A percentile compares a stretch with the other conserved stretches of the same genome.
These are phyloP conservation scores for Aspergillus ochraceus DNA, from an alignment of 2,329 filamentous ascomycete genomes.

Conservation along the genomic window DNA sequence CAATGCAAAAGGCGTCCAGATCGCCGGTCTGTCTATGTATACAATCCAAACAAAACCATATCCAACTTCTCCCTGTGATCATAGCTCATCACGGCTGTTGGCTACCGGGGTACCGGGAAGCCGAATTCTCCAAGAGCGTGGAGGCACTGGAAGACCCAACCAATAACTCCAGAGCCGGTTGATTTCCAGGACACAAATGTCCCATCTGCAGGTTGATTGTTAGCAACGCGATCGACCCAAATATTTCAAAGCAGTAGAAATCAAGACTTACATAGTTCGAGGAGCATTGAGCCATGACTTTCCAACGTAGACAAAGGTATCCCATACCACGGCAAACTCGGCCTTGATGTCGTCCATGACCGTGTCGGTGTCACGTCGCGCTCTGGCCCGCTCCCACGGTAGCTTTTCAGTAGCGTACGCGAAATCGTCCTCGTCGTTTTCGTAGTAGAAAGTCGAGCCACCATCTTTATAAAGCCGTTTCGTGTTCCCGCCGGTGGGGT, in stretches of 20 bases:
- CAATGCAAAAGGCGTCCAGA: neutral
- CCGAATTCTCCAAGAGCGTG: conserved; percentile 56
- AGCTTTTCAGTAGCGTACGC: conserved; percentile 28
- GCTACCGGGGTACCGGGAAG: conserved; percentile 34
- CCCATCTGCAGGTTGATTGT: conserved; percentile 38
- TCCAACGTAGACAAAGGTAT: conserved; percentile 66
- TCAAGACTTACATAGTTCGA: conserved; percentile 62
- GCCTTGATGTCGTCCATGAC: conserved; percentile 59
- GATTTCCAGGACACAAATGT: conserved; percentile 56
- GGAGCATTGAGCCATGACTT: conserved; percentile 71
- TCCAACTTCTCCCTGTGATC: conserved; percentile 5
- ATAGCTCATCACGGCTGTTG: conserved; percentile 43
- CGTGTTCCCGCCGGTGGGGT: conserved; percentile 11
- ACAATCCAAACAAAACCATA: conserved; percentile 1
- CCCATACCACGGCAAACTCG: conserved; percentile 65
- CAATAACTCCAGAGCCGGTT: conserved; percentile 61
- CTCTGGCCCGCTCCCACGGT: conserved; percentile 32
- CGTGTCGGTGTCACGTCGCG: conserved; percentile 40
- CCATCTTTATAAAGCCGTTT: conserved; percentile 33
- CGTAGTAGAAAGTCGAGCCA: conserved; percentile 35
- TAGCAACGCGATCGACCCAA: neutral
- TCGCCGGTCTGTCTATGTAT: neutral
- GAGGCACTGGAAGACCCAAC: conserved; percentile 61
- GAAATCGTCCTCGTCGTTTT: conserved; percentile 45
- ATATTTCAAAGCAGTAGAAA: neutral